Base-by-base conservation (phyloP, 2,329 filamentous ascomycete genomes). In the Cladosporium sp. region DNA sequence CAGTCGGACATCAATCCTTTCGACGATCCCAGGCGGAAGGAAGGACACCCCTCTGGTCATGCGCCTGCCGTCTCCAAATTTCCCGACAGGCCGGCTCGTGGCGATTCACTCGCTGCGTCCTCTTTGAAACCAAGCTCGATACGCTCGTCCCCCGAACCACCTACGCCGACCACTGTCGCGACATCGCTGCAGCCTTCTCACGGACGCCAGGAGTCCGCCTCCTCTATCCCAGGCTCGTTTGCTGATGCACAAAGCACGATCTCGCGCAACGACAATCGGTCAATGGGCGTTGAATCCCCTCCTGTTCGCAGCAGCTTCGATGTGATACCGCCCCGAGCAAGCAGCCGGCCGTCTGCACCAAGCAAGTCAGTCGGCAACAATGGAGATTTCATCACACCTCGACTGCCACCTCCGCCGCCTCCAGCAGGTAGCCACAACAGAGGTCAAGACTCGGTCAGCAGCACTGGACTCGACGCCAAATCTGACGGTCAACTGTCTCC, bases 71-170 rank as follows among this genome's bases (percentile, higher is more conserved):
- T 66, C 45, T 68, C 70, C 4, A 69, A 65, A 52, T 66, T 71
- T 50, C 62, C 48, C 22, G 71, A 75, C 53, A 63, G 72, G 36
- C 80, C 80, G 5, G 74, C 78, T 50, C 77, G 83, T 53, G 80
- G 78, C 18, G 82, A 86, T 65, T 86, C 83, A 17, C 70, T 84
- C 32, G 75, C 65, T 27, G 62, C 70, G 39, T 52, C 57, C 17
- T 53, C 54, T 8, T 64, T 52, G 48, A 66, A 50, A 37, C 55
- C 9, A 58, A 58, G 47, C 50, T 50, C 47, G 19, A 44, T 50
- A 22, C 47, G 56, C 22, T 50, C 59, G 3, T 59, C 57, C 58
- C 68, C 61, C 3, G 61, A 65, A 44, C 64, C 66, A 18, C 67
- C 68, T 22, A 65, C 69, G 17, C 68, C 69, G n/a, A 72, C 68